Conservation (phyloP, 805 yeast species). For the Candida caryicola region DNA sequence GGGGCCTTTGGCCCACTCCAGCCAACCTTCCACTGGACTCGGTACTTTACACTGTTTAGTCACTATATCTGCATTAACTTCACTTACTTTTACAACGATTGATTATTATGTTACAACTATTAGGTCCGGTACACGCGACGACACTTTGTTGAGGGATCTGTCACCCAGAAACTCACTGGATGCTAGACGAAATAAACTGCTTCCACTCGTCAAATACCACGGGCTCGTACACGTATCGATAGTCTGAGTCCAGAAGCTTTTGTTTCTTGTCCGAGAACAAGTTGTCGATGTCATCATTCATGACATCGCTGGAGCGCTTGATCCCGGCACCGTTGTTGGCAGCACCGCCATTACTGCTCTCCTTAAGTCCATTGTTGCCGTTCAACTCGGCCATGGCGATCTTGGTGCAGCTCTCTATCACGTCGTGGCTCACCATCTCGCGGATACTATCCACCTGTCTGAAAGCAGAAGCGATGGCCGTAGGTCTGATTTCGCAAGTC, state of each 20-base stretch:
- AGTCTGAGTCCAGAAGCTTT: slow-evolving; percentile 20
- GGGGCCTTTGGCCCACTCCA: no score
- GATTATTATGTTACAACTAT: neutral
- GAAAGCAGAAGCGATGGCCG: slow-evolving; percentile 45
- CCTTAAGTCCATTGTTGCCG: neutral
- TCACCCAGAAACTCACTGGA: slow-evolving; percentile 8
- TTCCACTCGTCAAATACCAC: slow-evolving; percentile 38
- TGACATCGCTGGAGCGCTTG: slow-evolving; percentile 22
- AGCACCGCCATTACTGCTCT: slow-evolving; percentile 12
- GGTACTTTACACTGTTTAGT: no score
- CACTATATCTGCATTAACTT: neutral
- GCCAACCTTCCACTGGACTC: no score
- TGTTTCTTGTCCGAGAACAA: slow-evolving; percentile 37
- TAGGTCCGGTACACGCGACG: no score
- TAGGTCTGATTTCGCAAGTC: slow-evolving; percentile 46
- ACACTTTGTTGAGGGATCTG: no score
- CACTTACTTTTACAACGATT: neutral
- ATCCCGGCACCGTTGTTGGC: slow-evolving; percentile 11
- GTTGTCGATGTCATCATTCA: slow-evolving; percentile 31
- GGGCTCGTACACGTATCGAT: slow-evolving; percentile 26
- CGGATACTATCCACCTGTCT: slow-evolving; percentile 40
- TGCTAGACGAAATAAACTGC: slow-evolving; percentile 19
- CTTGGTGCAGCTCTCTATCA: slow-evolving; percentile 6
- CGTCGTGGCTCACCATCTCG: slow-evolving; percentile 27
- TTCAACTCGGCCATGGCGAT: slow-evolving; percentile 2